A percentile compares a stretch with the other conserved stretches of the same genome.
Conservation (phyloP, 225 moss, liverwort and hornwort genomes). For the Rhytidiadelphus loreus region DNA sequence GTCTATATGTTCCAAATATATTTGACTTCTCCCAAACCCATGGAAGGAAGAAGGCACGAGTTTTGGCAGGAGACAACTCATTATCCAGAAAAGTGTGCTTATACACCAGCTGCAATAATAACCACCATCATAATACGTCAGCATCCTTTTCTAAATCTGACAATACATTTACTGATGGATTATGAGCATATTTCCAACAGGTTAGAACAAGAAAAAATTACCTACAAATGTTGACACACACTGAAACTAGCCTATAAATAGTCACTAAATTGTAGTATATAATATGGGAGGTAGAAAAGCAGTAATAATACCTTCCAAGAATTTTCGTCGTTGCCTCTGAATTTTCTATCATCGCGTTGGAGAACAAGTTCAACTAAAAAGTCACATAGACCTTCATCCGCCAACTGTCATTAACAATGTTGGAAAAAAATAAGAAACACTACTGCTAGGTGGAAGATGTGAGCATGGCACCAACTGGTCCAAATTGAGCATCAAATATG, state of each 20-base stretch:
- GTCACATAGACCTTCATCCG: conserved; percentile 48
- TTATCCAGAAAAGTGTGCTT: conserved; percentile 35
- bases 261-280: neutral
- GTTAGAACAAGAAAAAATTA: neutral
- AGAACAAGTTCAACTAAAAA: conserved; percentile 75
- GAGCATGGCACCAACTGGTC: neutral
- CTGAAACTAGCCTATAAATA: neutral
- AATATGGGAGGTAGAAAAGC: neutral
- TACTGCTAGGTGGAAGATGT: neutral
- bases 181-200: neutral
- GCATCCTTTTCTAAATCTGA: neutral
- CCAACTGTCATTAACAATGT: conserved; percentile 25
- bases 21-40: conserved; percentile 45
- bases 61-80: conserved; percentile 36
- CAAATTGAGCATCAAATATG: neutral
- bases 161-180: neutral
- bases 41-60: conserved; percentile 49
- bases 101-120: conserved; percentile 27
- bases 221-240: neutral
- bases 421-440: neutral
- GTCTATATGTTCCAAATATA: conserved; percentile 24
- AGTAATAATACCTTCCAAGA: conserved; percentile 49
- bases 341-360: conserved; percentile 40
- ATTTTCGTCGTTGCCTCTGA: conserved; percentile 43
- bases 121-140: neutral